Base-by-base conservation (phyloP, 2,329 filamentous ascomycete species). In the Phialophora chinensis region DNA sequence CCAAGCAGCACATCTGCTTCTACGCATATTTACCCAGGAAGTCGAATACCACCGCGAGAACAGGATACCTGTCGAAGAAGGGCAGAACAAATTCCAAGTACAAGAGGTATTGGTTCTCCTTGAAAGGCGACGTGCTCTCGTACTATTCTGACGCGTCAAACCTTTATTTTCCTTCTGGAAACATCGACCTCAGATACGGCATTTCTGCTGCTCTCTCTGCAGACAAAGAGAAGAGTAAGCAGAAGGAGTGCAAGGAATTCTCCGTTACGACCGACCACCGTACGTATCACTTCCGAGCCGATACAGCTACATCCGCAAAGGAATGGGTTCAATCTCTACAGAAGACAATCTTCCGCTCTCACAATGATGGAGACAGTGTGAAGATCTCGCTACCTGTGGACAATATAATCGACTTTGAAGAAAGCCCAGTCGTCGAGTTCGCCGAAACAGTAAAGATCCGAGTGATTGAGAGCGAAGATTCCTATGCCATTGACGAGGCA, bases 11-110 rank as follows among this genome's bases (percentile, higher is more conserved):
- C 76, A 91, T 98, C 68, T 97, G 93, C 79, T 99, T 98, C 77
- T 98, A 97, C 76, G 93, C 95, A 47, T 97, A 97, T 76, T 85
- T 98, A n/a, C 93, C 93, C 6, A 96, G 93, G 82, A 97, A 95
- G 83, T 88, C 90, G 60, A 87, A 91, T 72, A 85, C 89, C 62
- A 86, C 91, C 20, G 86, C 89, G 71, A 98, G 97, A 79, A 94
- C 93, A 1, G 94, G 95, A 1, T 92, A 94, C 74, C 83, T 99
- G 1, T 88, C 88, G 63, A 98, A 98, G 79, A 91, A 91, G 66
- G 94, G 95, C 66, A 91, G 91, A 74, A 90, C 92, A 55, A 97
- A 94, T 75, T 91, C 91, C 55, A 91, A 90, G 71, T 98, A 93
- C 79, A 91, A 89, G 74, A 88, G 93, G 49, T 97, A 94, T 77